Evolutionary conservation across 2,329 filamentous ascomycete species (phyloP), one percentile per base, ranked within the genome.

Genomic region (Coniochaeta sp.): DNA sequence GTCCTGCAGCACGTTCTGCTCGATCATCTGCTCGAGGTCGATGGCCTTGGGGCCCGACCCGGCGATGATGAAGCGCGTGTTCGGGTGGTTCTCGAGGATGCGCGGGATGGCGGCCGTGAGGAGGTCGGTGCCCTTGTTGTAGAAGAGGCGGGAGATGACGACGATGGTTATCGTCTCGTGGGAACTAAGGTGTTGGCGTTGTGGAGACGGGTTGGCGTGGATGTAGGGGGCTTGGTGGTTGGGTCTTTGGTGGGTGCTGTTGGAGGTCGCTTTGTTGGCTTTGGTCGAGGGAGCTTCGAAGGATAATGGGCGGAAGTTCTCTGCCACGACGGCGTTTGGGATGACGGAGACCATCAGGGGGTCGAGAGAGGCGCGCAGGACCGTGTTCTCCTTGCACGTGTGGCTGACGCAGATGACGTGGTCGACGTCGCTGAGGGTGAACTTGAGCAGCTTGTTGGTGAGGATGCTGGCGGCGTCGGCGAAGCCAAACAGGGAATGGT

Each of bases 331-430:
- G 10, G 95, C 95, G 66, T 99, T 99, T 16, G 95, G 95, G 61
- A 99, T 98, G 40, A 96, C 95, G 0, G 93, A 98, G 24, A 99
- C 95, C 88, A 97, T 97, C 26, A 96, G 79, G 1, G 95, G 96
- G 69, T 99, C 96, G 1, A 99, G 83, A 0, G 93, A 96, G 4
- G 95, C 95, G 69, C 95, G 85, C 10, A 99, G 83, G 7, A 98
- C 95, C 0, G 95, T 99, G 70, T 99, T 99, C 73, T 99, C 95
- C 73, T 99, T 99, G 78, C 93, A 97, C 42, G 95, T 99, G 79
- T 99, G 93, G 75, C 92, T 97, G 68, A 99, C 95, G 70, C 95
- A 99, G 55, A 99, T 96, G 63, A 96, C 93, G 80, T 99, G 95
- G 70, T 98, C 95, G 16, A 99, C 93, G 71, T 99, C 95, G 72